phyloP scores from a whole-genome alignment of 768 basidiomycete species.

The Kockovaella imperatae region DNA sequence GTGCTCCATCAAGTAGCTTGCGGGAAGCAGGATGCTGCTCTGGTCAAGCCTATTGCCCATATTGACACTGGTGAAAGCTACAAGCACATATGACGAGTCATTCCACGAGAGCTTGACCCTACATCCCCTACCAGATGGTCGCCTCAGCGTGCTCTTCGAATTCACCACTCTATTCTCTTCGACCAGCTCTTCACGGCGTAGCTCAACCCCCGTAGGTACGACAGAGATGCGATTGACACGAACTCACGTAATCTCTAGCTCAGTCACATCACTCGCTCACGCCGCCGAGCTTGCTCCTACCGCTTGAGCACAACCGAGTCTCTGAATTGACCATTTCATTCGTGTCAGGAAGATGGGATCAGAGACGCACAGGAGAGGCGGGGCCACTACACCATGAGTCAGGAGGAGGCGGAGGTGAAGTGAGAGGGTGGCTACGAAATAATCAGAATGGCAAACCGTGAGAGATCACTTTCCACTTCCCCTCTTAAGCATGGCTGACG shows the following conservation, averaged over 20 bases:
- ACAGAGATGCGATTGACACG: constrained; percentile 49
- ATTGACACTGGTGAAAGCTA: not conserved
- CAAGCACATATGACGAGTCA: not conserved
- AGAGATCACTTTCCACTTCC: too few species aligned
- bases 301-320: constrained; percentile 74
- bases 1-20: not conserved
- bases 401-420: constrained; percentile 76
- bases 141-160: constrained; percentile 68
- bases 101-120: constrained; percentile 54
- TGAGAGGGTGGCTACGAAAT: constrained; percentile 88
- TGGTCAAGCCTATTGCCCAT: not conserved
- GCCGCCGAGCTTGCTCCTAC: constrained; percentile 76
- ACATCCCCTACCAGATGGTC: constrained; percentile 68
- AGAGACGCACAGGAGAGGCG: constrained; percentile 67
- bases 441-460: constrained; percentile 15
- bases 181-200: constrained; percentile 49
- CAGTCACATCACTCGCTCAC: constrained; percentile 67
- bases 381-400: constrained; percentile 58
- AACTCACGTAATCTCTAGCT: constrained; percentile 1
- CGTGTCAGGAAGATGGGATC: constrained; percentile 88
- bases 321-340: constrained; percentile 82
- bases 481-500: too few species aligned
- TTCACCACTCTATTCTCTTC: constrained; percentile 54
- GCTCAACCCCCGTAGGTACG: constrained; percentile 49
- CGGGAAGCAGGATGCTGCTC: not conserved